These are phyloP conservation scores for Centrapalus pauciflorus DNA, from an alignment of 129 eudicot species.

Conservation along the genomic window DNA sequence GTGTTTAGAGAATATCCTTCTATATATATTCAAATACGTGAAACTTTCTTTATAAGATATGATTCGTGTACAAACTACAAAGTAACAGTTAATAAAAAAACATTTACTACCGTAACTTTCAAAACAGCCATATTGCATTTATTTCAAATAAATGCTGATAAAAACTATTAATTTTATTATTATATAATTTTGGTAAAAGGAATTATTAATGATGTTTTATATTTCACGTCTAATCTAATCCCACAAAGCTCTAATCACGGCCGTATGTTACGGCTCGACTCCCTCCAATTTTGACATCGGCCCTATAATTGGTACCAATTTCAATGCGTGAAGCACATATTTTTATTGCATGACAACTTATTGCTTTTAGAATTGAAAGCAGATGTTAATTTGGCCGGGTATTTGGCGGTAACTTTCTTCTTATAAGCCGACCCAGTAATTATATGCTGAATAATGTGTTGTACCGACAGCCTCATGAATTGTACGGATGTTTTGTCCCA, in stretches of 20 bases:
- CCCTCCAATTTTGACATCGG: background rate
- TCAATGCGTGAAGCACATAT: background rate
- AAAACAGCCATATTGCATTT: too few species aligned
- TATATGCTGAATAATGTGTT: background rate
- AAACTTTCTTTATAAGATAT: too few species aligned
- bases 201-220: too few species aligned
- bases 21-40: too few species aligned
- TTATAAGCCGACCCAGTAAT: slow-evolving; percentile 16
- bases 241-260: slow-evolving; percentile 24
- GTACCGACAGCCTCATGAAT: background rate
- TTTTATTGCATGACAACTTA: background rate
- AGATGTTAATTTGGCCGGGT: background rate
- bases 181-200: too few species aligned
- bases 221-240: slow-evolving; percentile 1
- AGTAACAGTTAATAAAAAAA: too few species aligned
- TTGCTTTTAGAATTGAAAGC: background rate
- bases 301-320: background rate
- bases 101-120: too few species aligned
- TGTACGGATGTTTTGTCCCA: slow-evolving; percentile 16
- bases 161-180: too few species aligned
- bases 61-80: too few species aligned
- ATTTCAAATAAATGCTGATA: too few species aligned
- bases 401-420: slow-evolving; percentile 11
- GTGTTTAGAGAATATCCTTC: too few species aligned
- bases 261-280: background rate